Base-by-base conservation (phyloP, 2,329 filamentous ascomycete genomes). In the Harringtonia aguacate region DNA sequence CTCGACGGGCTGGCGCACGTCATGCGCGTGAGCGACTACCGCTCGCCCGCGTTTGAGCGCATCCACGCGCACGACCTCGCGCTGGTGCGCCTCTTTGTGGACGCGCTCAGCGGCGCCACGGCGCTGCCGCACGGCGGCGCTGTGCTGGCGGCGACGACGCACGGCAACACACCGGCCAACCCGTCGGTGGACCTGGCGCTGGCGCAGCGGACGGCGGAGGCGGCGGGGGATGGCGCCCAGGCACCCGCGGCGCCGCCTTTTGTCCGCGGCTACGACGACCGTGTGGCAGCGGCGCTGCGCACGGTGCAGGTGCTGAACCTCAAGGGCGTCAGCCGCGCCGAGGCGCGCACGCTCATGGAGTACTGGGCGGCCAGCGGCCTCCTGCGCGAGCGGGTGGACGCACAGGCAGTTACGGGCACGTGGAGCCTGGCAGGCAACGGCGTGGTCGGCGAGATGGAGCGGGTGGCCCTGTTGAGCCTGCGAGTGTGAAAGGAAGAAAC, bases 331-430 rank as follows among this genome's bases (percentile, higher is more conserved):
- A 81, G 69, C 54, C 85, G 81, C 63, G 65, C 72, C 2, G 90
- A 97, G 65, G 80, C 86, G 12, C 76, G 82, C 47, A 73, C 79
- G 1, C 69, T 94, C 53, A 82, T 97, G 79, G 88, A 95, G 67
- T 97, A 95, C 66, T 97, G 90, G 72, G 88, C 86, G 6, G 79
- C 77, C 30, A 94, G 86, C 61, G 92, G 90, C 13, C 70, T 95
- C 58, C 60, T 94, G 57, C 76, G 84, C 50, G 69, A 75, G 48
- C 71, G 68, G 37, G 72, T 95, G 40, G 81, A 85, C 55, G 80
- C 89, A 57, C 68, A 68, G 50, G 71, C 74, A 49, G 82, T 95
- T 30, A 71, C 74, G 20, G 84, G 94, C 70, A 86, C 86, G 66
- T 94, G 89, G 88, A 80, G 79, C 39, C 59, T 95, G 53, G 79